Conservation (phyloP, 78 protist species). For the slime mould (Dictyostelium discoideum) region DNA sequence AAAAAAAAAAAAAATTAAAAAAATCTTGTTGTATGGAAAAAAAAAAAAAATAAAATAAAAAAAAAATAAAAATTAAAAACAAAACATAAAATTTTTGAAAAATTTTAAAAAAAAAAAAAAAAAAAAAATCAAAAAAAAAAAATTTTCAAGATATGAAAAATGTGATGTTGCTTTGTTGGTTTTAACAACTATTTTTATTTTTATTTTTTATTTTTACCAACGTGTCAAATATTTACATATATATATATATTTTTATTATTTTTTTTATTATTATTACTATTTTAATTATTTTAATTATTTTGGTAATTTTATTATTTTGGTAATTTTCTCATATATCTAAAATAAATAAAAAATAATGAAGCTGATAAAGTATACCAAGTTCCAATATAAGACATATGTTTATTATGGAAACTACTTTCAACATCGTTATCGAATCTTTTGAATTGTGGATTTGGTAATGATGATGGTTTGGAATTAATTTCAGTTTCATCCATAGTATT, state of each 20-base stretch:
- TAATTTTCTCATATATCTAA: conserved; percentile 32
- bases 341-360: conserved; percentile 38
- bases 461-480: not conserved
- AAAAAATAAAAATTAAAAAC: too few species aligned
- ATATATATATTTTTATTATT: too few species aligned
- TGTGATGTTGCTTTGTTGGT: not conserved
- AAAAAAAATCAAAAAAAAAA: too few species aligned
- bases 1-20: too few species aligned
- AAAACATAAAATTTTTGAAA: not conserved
- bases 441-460: not conserved
- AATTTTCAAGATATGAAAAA: too few species aligned
- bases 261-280: too few species aligned
- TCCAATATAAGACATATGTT: conserved; percentile 55
- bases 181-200: too few species aligned
- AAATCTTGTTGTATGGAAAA: not conserved
- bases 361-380: conserved; percentile 50
- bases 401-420: conserved; percentile 39
- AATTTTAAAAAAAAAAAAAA: too few species aligned
- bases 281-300: not conserved
- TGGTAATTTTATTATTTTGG: not conserved
- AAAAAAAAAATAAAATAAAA: too few species aligned
- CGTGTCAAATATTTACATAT: too few species aligned
- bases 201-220: not conserved
- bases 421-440: conserved; percentile 44
- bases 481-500: conserved; percentile 5